Evolutionary conservation across 1,284 basidiomycete genomes (phyloP).

Genomic region (Cryptococcus floricola): DNA sequence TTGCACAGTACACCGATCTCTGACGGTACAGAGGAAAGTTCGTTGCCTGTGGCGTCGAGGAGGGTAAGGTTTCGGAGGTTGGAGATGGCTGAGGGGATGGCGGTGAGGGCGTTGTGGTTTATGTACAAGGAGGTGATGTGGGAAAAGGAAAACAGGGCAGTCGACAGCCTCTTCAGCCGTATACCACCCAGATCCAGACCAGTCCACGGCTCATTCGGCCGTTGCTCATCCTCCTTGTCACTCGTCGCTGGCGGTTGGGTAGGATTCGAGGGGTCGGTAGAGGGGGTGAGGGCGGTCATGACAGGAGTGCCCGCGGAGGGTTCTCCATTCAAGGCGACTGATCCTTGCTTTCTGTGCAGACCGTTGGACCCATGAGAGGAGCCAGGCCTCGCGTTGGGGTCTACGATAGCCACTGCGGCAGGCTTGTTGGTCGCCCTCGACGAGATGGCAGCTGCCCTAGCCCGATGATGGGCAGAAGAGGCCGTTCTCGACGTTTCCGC

Average conservation of each 20-base stretch:
- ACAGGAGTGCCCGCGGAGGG: slow-evolving; percentile 23
- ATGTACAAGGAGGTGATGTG: slow-evolving; percentile 94
- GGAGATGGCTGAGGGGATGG: slow-evolving; percentile 78
- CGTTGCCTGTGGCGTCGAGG: slow-evolving; percentile 90
- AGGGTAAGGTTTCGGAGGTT: slow-evolving; percentile 81
- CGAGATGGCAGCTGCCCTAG: slow-evolving; percentile 56
- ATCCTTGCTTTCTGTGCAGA: slow-evolving; percentile 45
- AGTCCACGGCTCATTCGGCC: slow-evolving; percentile 61
- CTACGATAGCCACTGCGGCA: slow-evolving; percentile 51
- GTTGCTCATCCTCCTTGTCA: slow-evolving; percentile 31
- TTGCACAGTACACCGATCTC: slow-evolving; percentile 89
- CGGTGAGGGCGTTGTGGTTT: slow-evolving; percentile 86
- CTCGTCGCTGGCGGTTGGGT: slow-evolving; percentile 33
- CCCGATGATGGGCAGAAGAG: slow-evolving; percentile 56
- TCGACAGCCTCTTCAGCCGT: slow-evolving; percentile 82
- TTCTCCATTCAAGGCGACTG: slow-evolving; percentile 20
- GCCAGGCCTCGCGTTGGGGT: slow-evolving; percentile 46
- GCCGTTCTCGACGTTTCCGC: slow-evolving; percentile 53
- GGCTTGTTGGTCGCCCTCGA: slow-evolving; percentile 53
- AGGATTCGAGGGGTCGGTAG: slow-evolving; percentile 27
- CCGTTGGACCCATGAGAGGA: slow-evolving; percentile 36
- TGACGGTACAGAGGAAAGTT: slow-evolving; percentile 70
- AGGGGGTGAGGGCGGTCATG: slow-evolving; percentile 19
- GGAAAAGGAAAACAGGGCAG: slow-evolving; percentile 81
- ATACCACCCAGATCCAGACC: slow-evolving; percentile 96